Evolutionary conservation across 345 rosid species (phyloP).

Genomic region (Salix koriyanagi): DNA sequence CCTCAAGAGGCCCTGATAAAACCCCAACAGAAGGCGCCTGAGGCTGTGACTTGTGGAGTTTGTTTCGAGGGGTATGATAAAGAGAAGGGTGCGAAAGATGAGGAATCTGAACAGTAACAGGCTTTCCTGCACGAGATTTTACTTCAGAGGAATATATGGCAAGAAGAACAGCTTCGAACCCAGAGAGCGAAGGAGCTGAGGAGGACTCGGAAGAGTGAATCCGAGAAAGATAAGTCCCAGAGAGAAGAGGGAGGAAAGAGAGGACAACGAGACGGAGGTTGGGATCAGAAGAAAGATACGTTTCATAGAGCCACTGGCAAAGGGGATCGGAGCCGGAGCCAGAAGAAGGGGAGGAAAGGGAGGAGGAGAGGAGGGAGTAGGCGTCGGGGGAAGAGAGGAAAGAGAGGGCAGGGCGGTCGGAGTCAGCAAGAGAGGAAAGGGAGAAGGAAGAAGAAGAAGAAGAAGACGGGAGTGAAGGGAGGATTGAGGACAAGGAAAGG

Average conservation of each 20-base stretch:
- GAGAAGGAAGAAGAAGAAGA: conserved; percentile 27
- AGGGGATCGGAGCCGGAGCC: conserved; percentile 88
- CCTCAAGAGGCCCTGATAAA: conserved; percentile 64
- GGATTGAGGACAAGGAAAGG: conserved; percentile 62
- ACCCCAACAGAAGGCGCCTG: conserved; percentile 40
- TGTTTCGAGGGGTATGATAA: conserved; percentile 67
- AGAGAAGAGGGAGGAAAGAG: conserved; percentile 72
- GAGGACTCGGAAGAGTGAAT: conserved; percentile 63
- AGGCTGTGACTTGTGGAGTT: conserved; percentile 4
- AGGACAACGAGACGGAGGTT: conserved; percentile 82
- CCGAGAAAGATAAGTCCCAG: conserved; percentile 67
- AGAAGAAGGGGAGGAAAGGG: conserved; percentile 49
- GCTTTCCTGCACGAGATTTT: conserved; percentile 76
- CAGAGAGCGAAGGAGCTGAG: conserved; percentile 57
- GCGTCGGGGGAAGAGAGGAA: conserved; percentile 72
- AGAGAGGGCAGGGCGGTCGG: conserved; percentile 89
- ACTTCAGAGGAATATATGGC: conserved; percentile 77
- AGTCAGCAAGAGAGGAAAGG: conserved; percentile 76
- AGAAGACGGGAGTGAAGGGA: conserved; percentile 27
- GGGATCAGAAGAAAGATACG: conserved; percentile 72
- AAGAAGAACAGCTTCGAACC: conserved; percentile 90
- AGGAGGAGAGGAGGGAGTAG: conserved; percentile 50
- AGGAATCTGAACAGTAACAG: conserved; percentile 62
- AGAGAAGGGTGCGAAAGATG: conserved; percentile 92
- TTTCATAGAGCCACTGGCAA: conserved; percentile 97